These are phyloP conservation scores for Wickerhamomyces chaumierensis DNA, from an alignment of 805 yeast genomes.

Conservation along the genomic window DNA sequence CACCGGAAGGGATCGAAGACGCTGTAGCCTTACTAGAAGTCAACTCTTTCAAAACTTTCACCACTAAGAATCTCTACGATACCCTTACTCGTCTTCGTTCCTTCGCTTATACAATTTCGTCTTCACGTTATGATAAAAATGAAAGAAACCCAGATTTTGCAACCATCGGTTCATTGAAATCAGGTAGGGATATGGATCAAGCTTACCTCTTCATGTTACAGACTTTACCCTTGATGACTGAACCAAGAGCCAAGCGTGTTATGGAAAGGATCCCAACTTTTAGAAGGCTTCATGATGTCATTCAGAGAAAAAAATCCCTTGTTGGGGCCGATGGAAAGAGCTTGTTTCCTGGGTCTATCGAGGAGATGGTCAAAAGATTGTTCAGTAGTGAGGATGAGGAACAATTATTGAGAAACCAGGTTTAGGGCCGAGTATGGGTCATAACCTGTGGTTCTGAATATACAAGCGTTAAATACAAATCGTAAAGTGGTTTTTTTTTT, in stretches of 20 bases:
- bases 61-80: slow-evolving; percentile 35
- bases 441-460: too few relatives aligned
- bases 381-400: slow-evolving; percentile 41
- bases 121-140: slow-evolving; percentile 40
- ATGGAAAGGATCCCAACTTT: slow-evolving; percentile 30
- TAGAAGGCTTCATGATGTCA: slow-evolving; percentile 19
- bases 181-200: slow-evolving; percentile 38
- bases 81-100: slow-evolving; percentile 41
- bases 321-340: slow-evolving; percentile 31
- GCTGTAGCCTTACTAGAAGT: slow-evolving; percentile 35
- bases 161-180: slow-evolving; percentile 41
- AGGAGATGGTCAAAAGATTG: slow-evolving; percentile 32
- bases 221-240: slow-evolving; percentile 50
- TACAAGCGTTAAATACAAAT: too few relatives aligned
- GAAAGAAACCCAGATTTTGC: slow-evolving; percentile 44
- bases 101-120: slow-evolving; percentile 43
- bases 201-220: slow-evolving; percentile 38
- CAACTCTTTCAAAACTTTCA: slow-evolving; percentile 37
- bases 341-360: slow-evolving; percentile 39
- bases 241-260: slow-evolving; percentile 35
- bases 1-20: slow-evolving; percentile 25
- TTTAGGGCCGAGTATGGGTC: too few relatives aligned
- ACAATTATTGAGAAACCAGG: slow-evolving; percentile 17
- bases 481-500: too few relatives aligned
- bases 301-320: slow-evolving; percentile 23